Evolutionary conservation across 169 alveolate genomes (phyloP).

Genomic region (Perkinsus olseni): DNA sequence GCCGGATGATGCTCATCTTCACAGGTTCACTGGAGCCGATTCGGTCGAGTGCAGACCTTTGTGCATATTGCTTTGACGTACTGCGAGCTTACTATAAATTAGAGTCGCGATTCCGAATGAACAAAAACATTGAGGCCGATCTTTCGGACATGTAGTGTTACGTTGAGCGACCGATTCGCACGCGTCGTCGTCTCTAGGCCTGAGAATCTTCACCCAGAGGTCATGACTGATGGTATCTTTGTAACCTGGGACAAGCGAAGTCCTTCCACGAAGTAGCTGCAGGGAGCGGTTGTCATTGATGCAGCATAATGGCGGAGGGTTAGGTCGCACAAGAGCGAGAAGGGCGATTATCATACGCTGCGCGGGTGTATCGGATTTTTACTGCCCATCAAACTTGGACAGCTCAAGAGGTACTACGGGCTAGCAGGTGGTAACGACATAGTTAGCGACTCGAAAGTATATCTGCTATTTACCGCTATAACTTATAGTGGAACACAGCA

Average conservation of each 20-base stretch:
- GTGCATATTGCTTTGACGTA: neutral
- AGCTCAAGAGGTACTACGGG: neutral
- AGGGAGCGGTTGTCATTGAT: too few species aligned
- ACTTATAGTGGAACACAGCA: neutral
- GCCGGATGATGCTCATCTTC: too few species aligned
- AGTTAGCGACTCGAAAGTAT: neutral
- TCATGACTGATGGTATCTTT: neutral
- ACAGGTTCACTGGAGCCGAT: neutral
- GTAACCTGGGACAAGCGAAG: neutral
- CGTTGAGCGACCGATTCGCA: neutral
- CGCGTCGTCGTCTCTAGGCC: neutral
- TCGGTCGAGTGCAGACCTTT: neutral
- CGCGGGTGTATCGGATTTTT: neutral
- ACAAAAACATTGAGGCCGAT: neutral
- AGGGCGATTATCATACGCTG: neutral
- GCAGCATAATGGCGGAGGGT: too few species aligned
- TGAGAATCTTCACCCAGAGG: neutral
- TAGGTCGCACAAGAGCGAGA: neutral
- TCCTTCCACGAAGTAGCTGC: too few species aligned
- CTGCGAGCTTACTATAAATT: neutral
- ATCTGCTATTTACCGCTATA: neutral
- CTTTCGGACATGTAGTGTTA: neutral
- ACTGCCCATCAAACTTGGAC: neutral
- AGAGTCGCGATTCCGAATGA: neutral
- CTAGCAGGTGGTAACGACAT: neutral